These are phyloP conservation scores for Collybiopsis confluens DNA, from an alignment of 768 basidiomycete species.

Conservation along the genomic window DNA sequence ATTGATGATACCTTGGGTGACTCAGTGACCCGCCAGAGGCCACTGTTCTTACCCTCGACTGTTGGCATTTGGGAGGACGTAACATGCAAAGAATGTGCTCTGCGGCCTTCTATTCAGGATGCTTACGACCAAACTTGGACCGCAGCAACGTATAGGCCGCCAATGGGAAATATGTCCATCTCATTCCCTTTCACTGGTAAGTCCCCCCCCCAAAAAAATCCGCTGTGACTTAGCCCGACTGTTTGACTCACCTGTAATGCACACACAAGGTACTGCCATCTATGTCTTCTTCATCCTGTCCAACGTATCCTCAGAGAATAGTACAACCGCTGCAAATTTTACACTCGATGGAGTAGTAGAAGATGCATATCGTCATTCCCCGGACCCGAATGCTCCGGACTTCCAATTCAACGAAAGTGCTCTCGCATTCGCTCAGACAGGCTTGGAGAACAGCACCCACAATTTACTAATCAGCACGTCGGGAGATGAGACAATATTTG, in stretches of 20 bases:
- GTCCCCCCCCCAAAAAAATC: not conserved
- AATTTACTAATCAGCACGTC: slow-evolving; percentile 22
- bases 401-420: slow-evolving; percentile 23
- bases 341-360: slow-evolving; percentile 24
- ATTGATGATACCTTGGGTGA: slow-evolving; percentile 22
- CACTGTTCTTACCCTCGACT: slow-evolving; percentile 13
- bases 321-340: slow-evolving; percentile 26
- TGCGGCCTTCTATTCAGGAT: slow-evolving; percentile 9
- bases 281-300: slow-evolving; percentile 39
- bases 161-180: not conserved
- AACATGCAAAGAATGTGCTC: slow-evolving; percentile 10
- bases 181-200: slow-evolving; percentile 11
- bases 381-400: slow-evolving; percentile 14
- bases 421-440: slow-evolving; percentile 22
- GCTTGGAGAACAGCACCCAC: slow-evolving; percentile 26
- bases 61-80: slow-evolving; percentile 14
- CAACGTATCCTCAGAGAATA: slow-evolving; percentile 23
- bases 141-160: slow-evolving; percentile 11
- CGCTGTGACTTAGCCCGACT: no score
- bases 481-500: slow-evolving; percentile 25
- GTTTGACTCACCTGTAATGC: not conserved
- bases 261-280: not conserved
- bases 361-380: slow-evolving; percentile 21
- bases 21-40: slow-evolving; percentile 14
- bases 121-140: slow-evolving; percentile 21